Evolutionary conservation across 2,329 filamentous ascomycete genomes (phyloP).

Genomic region (Sporothrix pseudoabietina): DNA sequence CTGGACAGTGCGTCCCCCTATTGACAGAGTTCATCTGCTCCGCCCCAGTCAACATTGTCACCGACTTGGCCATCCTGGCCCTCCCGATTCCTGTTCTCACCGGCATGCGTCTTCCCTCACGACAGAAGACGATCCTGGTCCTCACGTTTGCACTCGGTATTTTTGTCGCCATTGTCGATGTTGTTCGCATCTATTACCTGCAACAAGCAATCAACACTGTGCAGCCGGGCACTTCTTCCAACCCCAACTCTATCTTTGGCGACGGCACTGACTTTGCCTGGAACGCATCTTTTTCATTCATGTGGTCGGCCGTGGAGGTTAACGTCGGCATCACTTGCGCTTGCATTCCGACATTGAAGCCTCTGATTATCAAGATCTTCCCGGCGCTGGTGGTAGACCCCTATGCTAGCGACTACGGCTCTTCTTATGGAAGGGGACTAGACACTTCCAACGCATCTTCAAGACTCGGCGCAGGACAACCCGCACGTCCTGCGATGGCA

Average conservation of each 20-base stretch:
- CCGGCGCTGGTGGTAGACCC: conserved; percentile 59
- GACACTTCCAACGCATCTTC: conserved; percentile 22
- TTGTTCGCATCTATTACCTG: conserved; percentile 86
- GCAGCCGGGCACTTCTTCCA: conserved; percentile 40
- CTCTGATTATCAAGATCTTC: conserved; percentile 69
- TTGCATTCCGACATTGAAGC: conserved; percentile 90
- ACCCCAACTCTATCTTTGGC: conserved; percentile 52
- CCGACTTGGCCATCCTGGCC: conserved; percentile 83
- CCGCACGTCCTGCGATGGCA: background rate
- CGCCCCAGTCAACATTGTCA: conserved; percentile 88
- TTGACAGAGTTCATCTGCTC: conserved; percentile 70
- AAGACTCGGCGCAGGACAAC: background rate
- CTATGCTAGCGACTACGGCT: conserved; percentile 45
- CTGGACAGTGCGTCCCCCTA: conserved; percentile 56
- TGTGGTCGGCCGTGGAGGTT: conserved; percentile 94
- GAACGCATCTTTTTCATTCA: conserved; percentile 81
- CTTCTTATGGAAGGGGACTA: conserved; percentile 30
- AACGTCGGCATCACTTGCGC: conserved; percentile 88
- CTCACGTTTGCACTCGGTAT: conserved; percentile 84
- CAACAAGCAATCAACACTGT: conserved; percentile 66
- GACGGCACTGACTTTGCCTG: conserved; percentile 60
- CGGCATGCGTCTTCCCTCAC: conserved; percentile 77
- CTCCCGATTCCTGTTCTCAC: conserved; percentile 87
- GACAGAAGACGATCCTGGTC: conserved; percentile 85
- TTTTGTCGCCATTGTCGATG: conserved; percentile 85